A percentile compares a stretch with the other conserved stretches of the same genome.
These are phyloP conservation scores for Globisporangium paddicum DNA, from an alignment of 352 stramenopile species.

Conservation along the genomic window DNA sequence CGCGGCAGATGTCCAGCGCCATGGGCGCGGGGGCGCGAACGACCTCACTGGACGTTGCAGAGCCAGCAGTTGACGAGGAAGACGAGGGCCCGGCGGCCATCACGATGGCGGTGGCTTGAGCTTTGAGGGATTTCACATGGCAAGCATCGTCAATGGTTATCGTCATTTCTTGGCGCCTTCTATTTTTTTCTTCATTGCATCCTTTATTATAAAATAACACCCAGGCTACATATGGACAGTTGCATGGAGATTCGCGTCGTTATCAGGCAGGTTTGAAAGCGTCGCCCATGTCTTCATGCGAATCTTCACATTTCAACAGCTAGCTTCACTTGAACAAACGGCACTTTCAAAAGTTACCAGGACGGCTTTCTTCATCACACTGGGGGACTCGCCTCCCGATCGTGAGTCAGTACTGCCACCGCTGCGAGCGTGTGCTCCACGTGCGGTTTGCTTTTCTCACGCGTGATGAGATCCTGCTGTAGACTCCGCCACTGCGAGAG, in stretches of 20 bases:
- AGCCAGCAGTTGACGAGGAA: neutral
- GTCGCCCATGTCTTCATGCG: neutral
- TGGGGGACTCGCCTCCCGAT: too few species aligned
- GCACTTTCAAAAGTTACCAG: neutral
- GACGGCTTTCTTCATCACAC: too few species aligned
- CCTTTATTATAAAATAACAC: neutral
- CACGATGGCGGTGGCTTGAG: too few species aligned
- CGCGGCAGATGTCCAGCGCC: conserved; percentile 5
- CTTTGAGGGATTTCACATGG: neutral
- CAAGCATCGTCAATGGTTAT: neutral
- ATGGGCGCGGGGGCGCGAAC: neutral
- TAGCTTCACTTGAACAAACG: neutral
- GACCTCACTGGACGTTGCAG: neutral
- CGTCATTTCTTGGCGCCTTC: too few species aligned
- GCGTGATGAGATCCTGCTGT: conserved; percentile 2
- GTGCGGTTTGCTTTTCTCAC: neutral
- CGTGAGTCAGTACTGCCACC: too few species aligned
- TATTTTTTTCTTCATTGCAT: neutral
- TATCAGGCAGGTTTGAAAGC: neutral
- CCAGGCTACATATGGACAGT: too few species aligned
- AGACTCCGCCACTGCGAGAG: conserved; percentile 5
- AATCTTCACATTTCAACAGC: neutral
- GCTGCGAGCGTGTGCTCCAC: neutral
- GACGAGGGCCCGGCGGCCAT: neutral
- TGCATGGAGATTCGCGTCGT: neutral